A percentile compares a stretch with the other conserved stretches of the same genome.
Evolutionary conservation across 805 yeast genomes (phyloP).

Genomic region (Candida takata): DNA sequence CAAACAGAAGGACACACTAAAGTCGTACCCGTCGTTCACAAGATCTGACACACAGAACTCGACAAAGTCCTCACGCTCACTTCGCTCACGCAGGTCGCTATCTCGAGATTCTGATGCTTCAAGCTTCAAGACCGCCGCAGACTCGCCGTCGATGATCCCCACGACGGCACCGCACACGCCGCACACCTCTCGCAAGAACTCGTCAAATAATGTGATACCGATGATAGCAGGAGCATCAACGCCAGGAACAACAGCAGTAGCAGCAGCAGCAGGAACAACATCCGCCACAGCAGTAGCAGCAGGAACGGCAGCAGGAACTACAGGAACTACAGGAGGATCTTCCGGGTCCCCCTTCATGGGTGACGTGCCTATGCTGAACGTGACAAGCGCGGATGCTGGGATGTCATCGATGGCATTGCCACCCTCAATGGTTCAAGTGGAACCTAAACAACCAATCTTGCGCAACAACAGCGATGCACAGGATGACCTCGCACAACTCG

Average conservation of each 20-base stretch:
- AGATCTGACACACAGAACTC: constrained; percentile 50
- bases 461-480: constrained; percentile 35
- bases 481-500: constrained; percentile 13
- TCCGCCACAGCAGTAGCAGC: too few relatives aligned
- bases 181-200: constrained; percentile 20
- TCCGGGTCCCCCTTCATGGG: constrained; percentile 5
- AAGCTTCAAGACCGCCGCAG: constrained; percentile 27
- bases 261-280: too few relatives aligned
- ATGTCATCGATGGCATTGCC: constrained; percentile 36
- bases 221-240: background rate
- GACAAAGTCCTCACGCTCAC: constrained; percentile 39
- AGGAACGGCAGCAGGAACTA: constrained; percentile 5
- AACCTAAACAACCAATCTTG: constrained; percentile 69
- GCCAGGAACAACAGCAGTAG: too few relatives aligned
- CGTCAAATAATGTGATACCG: constrained; percentile 9
- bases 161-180: constrained; percentile 25
- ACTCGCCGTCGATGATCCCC: constrained; percentile 23
- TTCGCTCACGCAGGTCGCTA: constrained; percentile 26
- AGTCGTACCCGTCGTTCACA: constrained; percentile 36
- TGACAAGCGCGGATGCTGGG: constrained; percentile 24
- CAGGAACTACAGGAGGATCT: constrained; percentile 9
- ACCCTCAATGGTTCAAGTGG: constrained; percentile 61
- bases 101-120: constrained; percentile 25
- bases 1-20: constrained; percentile 24
- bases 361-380: constrained; percentile 16